These are phyloP conservation scores for Talaromyces sp. DNA, from an alignment of 2,329 filamentous ascomycete genomes.

Conservation along the genomic window DNA sequence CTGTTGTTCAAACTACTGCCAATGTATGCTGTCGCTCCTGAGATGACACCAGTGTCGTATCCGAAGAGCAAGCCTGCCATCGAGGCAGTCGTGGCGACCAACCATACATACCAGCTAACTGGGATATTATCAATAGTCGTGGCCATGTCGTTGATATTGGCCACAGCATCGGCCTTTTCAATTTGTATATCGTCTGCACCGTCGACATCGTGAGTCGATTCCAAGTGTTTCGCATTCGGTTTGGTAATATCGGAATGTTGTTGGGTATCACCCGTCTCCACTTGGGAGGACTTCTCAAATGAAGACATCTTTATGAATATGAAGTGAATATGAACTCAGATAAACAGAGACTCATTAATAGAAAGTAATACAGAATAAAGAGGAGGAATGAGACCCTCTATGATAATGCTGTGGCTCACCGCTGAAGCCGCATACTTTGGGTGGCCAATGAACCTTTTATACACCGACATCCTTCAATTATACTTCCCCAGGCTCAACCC, in stretches of 20 bases:
- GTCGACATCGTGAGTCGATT: constrained; percentile 1
- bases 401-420: neutral
- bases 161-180: constrained; percentile 16
- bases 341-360: neutral
- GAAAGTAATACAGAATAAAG: neutral
- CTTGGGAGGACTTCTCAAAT: neutral
- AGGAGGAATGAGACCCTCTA: no score
- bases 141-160: constrained; percentile 20
- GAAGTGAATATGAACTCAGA: neutral
- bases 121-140: constrained; percentile 12
- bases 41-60: constrained; percentile 54
- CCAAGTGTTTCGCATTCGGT: neutral
- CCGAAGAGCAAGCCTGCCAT: constrained; percentile 38
- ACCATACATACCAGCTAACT: constrained; percentile 43
- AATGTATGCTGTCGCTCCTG: constrained; percentile 45
- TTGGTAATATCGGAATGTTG: neutral
- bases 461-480: neutral
- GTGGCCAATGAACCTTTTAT: neutral
- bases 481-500: no score
- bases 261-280: neutral
- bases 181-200: constrained; percentile 1
- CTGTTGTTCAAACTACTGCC: constrained; percentile 42
- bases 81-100: constrained; percentile 42
- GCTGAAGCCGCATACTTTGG: neutral
- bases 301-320: neutral